Evolutionary conservation across 2,329 filamentous ascomycete genomes (phyloP).

Genomic region (Periconia digitata): DNA sequence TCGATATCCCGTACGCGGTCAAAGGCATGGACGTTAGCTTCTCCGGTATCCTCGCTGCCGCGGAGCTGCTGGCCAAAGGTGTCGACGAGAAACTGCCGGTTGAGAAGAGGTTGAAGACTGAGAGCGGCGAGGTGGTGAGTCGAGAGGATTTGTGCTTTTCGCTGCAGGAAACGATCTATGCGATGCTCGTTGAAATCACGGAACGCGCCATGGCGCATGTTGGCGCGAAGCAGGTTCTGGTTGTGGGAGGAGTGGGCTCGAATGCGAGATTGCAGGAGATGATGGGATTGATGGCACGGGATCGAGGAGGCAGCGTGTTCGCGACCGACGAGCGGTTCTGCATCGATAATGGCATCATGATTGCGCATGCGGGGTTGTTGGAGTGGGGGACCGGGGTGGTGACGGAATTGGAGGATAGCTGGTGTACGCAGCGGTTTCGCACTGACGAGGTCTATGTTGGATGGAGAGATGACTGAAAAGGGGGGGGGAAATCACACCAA

Average conservation of each 20-base stretch:
- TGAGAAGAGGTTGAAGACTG: conserved; percentile 47
- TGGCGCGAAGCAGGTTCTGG: conserved; percentile 83
- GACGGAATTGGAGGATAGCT: conserved; percentile 77
- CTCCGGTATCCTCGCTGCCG: conserved; percentile 82
- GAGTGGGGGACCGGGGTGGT: conserved; percentile 80
- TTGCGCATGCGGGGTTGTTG: conserved; percentile 89
- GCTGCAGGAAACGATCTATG: conserved; percentile 91
- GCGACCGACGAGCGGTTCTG: conserved; percentile 97
- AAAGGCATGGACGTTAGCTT: conserved; percentile 99
- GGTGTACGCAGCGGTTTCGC: conserved; percentile 59
- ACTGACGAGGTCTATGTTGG: conserved; percentile 55
- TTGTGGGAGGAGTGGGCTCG: conserved; percentile 94
- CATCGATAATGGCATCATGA: conserved; percentile 99
- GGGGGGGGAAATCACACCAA: background rate
- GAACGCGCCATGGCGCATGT: conserved; percentile 99
- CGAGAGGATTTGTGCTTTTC: conserved; percentile 89
- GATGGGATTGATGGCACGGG: conserved; percentile 94
- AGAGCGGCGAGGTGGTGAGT: conserved; percentile 64
- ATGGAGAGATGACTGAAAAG: conserved; percentile 45
- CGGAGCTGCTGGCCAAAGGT: conserved; percentile 76
- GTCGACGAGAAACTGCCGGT: conserved; percentile 48
- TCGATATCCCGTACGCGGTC: conserved; percentile 92
- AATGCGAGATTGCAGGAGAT: conserved; percentile 95
- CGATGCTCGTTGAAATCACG: conserved; percentile 98
- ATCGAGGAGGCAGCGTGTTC: conserved; percentile 86